Evolutionary conservation across 2,329 filamentous ascomycete species (phyloP).

Genomic region (Tolypocladium tropicale): DNA sequence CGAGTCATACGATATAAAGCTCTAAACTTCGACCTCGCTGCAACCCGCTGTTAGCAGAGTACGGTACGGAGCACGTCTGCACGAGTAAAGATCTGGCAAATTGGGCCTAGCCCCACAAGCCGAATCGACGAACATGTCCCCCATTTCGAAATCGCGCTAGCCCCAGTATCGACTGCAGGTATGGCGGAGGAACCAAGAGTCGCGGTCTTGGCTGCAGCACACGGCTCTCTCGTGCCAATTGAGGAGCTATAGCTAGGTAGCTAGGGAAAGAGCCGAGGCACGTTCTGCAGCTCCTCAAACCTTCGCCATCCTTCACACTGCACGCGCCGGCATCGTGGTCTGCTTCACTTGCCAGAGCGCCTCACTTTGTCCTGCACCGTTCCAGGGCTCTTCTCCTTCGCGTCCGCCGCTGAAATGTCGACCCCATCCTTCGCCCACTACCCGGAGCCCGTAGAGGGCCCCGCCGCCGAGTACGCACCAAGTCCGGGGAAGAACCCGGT

Average conservation of each 20-base stretch:
- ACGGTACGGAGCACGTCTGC: too few species aligned
- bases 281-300: not conserved
- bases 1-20: too few species aligned
- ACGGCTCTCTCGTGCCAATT: not conserved
- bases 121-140: not conserved
- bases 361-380: not conserved
- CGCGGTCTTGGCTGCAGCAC: not conserved
- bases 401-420: conserved; percentile 12
- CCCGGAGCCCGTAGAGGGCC: conserved; percentile 23
- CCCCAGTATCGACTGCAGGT: not conserved
- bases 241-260: too few species aligned
- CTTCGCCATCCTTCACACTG: not conserved
- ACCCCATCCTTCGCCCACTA: conserved; percentile 30
- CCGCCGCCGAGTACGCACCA: conserved; percentile 24
- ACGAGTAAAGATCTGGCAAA: too few species aligned
- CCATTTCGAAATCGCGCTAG: not conserved
- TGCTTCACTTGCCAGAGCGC: not conserved
- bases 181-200: not conserved
- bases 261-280: not conserved
- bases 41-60: too few species aligned
- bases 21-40: too few species aligned
- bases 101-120: too few species aligned
- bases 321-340: not conserved
- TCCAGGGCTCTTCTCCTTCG: not conserved
- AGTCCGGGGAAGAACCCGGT: conserved; percentile 53